Base-by-base conservation (phyloP, 2,329 filamentous ascomycete genomes). In the Sporothrix pseudoabietina region DNA sequence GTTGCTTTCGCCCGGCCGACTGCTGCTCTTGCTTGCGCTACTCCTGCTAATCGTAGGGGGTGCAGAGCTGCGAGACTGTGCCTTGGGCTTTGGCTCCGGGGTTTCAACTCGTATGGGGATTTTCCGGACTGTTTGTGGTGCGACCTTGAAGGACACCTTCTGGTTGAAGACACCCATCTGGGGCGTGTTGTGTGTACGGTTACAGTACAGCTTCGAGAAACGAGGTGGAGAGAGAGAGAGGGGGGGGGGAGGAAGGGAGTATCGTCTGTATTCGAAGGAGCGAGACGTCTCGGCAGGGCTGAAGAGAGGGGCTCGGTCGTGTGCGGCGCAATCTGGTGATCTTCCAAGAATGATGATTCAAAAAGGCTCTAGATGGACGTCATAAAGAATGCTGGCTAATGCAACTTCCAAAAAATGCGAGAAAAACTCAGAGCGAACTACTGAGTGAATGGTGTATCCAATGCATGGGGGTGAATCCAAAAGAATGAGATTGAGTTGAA, bases 121-220 rank as follows among this genome's bases (percentile, higher is more conserved):
- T 77, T 87, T 85, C 74, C 85, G 84, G 77, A 87, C 84, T 74
- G 83, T 83, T 73, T 85, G 83, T 71, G 83, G 82, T 75, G 85
- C 83, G 76, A 83, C 80, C 80, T 87, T 87, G 80, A 86, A 84
- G 78, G 86, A 88, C 75, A 82, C 79, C 74, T 83, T 84, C 74
- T 82, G 79, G 76, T 80, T 80, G 74, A 84, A 81, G 74, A 84
- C 82, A 65, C 81, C 82, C 83, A 84, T 84, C 35, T 32, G 41
- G 35, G 22, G 22, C 30, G 41, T 41, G 47, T 10, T 22, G 14
- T 6, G 6, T 30, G 22, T 35, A 12, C 16, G 6, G 8, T 10
- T 47, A 54, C 61, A 12, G 9, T n/a, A 4, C 14, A 39, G 39
- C 39, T 47, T 44, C n/a, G n/a, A 55, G 19, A 26, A 26, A 30